A percentile compares a stretch with the other conserved stretches of the same genome.
phyloP scores from a whole-genome alignment of 176 grass and related monocot species.

The Aechmea fasciata region DNA sequence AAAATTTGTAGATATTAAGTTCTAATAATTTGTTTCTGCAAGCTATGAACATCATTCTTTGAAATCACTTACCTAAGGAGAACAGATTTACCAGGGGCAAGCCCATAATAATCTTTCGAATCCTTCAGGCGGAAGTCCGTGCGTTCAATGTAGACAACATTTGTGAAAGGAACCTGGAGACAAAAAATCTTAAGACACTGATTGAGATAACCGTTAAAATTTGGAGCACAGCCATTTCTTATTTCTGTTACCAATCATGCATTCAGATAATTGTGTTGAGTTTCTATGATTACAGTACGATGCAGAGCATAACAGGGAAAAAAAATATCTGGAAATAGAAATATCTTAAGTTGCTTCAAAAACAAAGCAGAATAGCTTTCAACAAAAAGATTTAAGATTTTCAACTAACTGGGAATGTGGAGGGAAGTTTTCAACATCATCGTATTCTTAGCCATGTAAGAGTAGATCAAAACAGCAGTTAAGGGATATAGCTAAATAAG shows the following conservation, averaged over 20 bases:
- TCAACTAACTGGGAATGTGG: background rate
- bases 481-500: background rate
- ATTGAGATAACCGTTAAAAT: background rate
- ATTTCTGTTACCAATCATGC: no score
- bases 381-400: background rate
- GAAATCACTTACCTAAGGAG: conserved; percentile 60
- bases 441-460: background rate
- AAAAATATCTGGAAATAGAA: no score
- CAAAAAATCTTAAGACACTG: background rate
- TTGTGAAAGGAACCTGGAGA: conserved; percentile 23
- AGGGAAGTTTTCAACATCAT: background rate
- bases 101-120: conserved; percentile 94
- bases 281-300: no score
- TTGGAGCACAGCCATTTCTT: no score
- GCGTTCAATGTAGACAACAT: conserved; percentile 51
- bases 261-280: no score
- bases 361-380: background rate
- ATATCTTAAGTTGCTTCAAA: no score
- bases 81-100: conserved; percentile 87
- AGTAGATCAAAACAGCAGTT: background rate
- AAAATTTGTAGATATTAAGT: background rate
- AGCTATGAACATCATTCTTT: background rate
- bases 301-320: no score
- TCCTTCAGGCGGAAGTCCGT: conserved; percentile 92
- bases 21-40: background rate